Percentiles rank a stretch among this genome's conserved stretches.
Evolutionary conservation across 352 stramenopile species (phyloP).

Genomic region (Phytophthora citricola): DNA sequence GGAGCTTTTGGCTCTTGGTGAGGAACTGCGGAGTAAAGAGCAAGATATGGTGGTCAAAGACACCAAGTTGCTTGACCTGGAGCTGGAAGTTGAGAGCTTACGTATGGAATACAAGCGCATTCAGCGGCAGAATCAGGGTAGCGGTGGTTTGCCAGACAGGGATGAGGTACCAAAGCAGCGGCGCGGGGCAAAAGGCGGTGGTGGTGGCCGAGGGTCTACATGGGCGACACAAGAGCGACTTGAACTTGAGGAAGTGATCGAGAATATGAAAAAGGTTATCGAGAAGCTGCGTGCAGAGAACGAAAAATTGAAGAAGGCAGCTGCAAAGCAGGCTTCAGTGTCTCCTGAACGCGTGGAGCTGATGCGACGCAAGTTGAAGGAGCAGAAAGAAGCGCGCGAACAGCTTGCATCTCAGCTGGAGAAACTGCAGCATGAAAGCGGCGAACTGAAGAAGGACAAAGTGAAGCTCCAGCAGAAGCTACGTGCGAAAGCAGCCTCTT

Average conservation of each 20-base stretch:
- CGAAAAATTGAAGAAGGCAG: conserved; percentile 52
- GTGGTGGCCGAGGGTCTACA: conserved; percentile 8
- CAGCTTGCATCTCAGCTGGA: conserved; percentile 52
- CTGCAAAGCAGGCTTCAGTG: conserved; percentile 34
- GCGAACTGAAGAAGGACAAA: conserved; percentile 66
- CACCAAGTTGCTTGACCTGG: conserved; percentile 66
- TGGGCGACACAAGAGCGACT: conserved; percentile 46
- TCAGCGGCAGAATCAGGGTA: conserved; percentile 45
- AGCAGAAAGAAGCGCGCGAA: conserved; percentile 50
- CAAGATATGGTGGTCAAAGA: conserved; percentile 63
- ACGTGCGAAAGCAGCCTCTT: conserved; percentile 44
- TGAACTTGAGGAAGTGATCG: conserved; percentile 79
- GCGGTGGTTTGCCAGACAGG: conserved; percentile 6
- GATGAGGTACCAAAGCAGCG: conserved; percentile 14
- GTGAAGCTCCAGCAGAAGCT: conserved; percentile 76
- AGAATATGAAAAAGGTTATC: conserved; percentile 86
- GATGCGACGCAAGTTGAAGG: conserved; percentile 55
- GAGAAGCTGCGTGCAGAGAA: conserved; percentile 82
- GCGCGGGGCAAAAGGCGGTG: conserved; percentile 13
- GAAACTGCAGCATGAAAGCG: conserved; percentile 41
- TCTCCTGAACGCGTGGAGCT: conserved; percentile 50
- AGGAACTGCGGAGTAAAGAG: conserved; percentile 62
- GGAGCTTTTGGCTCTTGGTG: conserved; percentile 46
- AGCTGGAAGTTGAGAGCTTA: conserved; percentile 77
- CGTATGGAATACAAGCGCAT: conserved; percentile 65